Base-by-base conservation (phyloP, 2,329 filamentous ascomycete species). In the Fusarium sp. region DNA sequence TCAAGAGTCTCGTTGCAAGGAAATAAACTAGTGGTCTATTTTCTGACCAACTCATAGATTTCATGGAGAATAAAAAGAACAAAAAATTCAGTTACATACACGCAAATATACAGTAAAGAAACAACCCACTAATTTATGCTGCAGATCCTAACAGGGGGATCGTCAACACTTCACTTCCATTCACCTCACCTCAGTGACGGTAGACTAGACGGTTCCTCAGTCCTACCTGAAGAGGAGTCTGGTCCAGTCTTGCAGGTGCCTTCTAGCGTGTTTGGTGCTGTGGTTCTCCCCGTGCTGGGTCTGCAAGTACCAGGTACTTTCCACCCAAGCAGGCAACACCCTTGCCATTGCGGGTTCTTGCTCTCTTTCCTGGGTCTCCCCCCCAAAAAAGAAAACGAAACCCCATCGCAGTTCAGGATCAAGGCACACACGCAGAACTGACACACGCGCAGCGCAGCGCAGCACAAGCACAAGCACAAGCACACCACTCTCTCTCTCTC, bases 381-480 rank as follows among this genome's bases (percentile, higher is more conserved):
- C 59, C 66, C 65, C n/a, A 50, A 70, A 69, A 63, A 68, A 64
- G 49, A 59, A 71, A 62, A 66, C 63, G 59, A 63, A 64, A 63
- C 63, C 63, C 59, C 59, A 69, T 69, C 66, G 34, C 59, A 43
- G 59, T 57, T 57, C 50, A 67, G 63, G 66, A 68, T 67, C 66
- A 68, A 69, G 66, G 66, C 66, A 69, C 66, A 54, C 63, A 56
- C 59, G 59, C 54, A 63, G 63, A 67, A 68, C 65, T 68, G 66
- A 70, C 67, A 69, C 66, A 69, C 67, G 40, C 56, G 48, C 56
- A 48, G 28, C 45, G 23, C 43, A 61, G 25, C 28, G 12, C 55
- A 55, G 47, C 48, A 28, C 50, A 48, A 56, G 55, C 57, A 61
- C 49, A 49, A 58, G 48, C 37, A 45, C 58, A 60, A 47, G 55